These are phyloP conservation scores for Pythium phragmiticola DNA, from an alignment of 352 stramenopile species.

Conservation along the genomic window DNA sequence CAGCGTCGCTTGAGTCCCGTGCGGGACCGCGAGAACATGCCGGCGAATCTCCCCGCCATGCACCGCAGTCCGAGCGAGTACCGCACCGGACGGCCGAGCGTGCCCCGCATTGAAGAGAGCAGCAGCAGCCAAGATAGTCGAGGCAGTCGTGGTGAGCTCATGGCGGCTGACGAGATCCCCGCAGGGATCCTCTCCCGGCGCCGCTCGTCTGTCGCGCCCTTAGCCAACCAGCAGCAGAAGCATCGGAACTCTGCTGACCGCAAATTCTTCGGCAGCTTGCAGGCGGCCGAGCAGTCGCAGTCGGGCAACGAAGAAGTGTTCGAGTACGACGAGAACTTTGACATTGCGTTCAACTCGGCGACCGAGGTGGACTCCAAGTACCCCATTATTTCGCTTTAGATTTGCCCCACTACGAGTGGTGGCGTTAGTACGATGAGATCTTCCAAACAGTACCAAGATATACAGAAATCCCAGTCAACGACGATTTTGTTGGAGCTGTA, in stretches of 20 bases:
- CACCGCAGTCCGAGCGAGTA: slow-evolving; percentile 7
- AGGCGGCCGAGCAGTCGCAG: slow-evolving; percentile 9
- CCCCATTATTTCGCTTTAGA: slow-evolving; percentile 21
- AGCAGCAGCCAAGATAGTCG: not conserved
- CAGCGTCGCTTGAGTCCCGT: not conserved
- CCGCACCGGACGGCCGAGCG: not conserved
- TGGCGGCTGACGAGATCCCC: slow-evolving; percentile 6
- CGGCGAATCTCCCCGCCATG: slow-evolving; percentile 6
- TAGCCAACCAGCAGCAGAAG: slow-evolving; percentile 10
- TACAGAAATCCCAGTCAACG: no score
- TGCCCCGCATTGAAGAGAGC: not conserved
- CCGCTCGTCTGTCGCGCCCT: not conserved
- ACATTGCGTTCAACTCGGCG: slow-evolving; percentile 4
- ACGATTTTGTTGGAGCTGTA: no score
- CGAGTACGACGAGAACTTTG: slow-evolving; percentile 24
- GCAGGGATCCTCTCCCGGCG: slow-evolving; percentile 3
- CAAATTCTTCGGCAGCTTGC: slow-evolving; percentile 11
- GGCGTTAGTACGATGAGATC: not conserved
- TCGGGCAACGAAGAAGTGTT: slow-evolving; percentile 25
- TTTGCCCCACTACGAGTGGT: not conserved
- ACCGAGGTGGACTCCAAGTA: slow-evolving; percentile 22
- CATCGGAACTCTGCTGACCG: slow-evolving; percentile 22
- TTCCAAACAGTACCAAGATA: not conserved
- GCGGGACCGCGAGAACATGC: slow-evolving; percentile 8
- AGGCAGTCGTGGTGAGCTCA: slow-evolving; percentile 2